Evolutionary conservation across 371 early-diverging fungal genomes (phyloP), one percentile per base, ranked within the genome.

Genomic region (Syncephalastrum racemosum): DNA sequence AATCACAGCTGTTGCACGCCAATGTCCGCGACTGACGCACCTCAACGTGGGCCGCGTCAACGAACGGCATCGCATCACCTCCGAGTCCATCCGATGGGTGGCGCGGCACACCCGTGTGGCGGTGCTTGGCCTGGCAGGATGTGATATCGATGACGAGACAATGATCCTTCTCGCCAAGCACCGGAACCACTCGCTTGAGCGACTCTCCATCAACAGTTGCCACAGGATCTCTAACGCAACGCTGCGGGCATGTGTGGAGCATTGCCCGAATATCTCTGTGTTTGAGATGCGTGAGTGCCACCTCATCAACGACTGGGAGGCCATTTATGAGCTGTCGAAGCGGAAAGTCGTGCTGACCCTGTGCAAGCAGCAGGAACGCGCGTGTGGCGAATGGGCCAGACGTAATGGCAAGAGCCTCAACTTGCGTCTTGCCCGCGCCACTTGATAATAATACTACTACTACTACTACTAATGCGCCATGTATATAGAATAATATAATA

Each of bases 251-350:
- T 64, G 71, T 53, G 71, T 79, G 42, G 55, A 60, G 7, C 59
- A 79, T 42, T 84, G 82, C 48, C 81, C 81, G 2, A 75, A 68
- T 24, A 59, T 84, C 24, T 79, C 80, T 6, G 84, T 84, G 3
- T 76, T 84, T 58, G 82, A 82, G 59, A 79, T 84, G 67, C 79
- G 80, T 52, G 79, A 84, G 57, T 84, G 84, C 25, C 70, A 70
- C 50, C 46, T 54, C 12, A 59, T 79, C 10, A 62, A 67, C 24
- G 75, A 79, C 53, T 79, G 79, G 79, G 71, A 60, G n/a, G 64
- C 72, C 2, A 65, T 79, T 7, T 69, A 64, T 2, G 63, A 62
- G 39, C 61, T 75, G 15, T 23, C 5, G 2, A 50, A 50, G 22
- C 60, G 73, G 23, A 67, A 69, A 18, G 75, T 79, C 2, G 48